phyloP scores from a whole-genome alignment of 495 filamentous ascomycete species.

The Parmelia sp. region DNA sequence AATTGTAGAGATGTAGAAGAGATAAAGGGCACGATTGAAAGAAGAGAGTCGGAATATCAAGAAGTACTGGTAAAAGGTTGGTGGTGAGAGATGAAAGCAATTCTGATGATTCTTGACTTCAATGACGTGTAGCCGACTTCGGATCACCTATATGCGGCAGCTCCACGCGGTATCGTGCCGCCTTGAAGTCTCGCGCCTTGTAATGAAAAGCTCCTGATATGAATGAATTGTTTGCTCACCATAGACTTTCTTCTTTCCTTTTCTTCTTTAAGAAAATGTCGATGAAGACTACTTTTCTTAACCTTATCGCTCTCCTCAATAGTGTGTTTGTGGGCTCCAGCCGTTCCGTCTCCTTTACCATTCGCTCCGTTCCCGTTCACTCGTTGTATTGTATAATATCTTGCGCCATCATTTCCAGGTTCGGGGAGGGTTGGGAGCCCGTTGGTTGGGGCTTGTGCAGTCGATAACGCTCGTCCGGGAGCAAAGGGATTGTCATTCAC shows the following conservation, averaged over 20 bases:
- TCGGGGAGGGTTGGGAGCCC: slow-evolving; percentile 19
- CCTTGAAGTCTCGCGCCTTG: slow-evolving; percentile 19
- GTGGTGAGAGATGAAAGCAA: background rate
- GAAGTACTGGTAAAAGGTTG: background rate
- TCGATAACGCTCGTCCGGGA: slow-evolving; percentile 26
- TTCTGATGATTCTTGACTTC: background rate
- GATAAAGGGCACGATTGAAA: background rate
- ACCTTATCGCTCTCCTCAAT: slow-evolving; percentile 75
- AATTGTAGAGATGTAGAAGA: no score
- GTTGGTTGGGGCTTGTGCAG: background rate
- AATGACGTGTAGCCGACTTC: slow-evolving; percentile 5
- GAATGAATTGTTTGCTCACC: slow-evolving; percentile 46
- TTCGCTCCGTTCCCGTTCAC: slow-evolving; percentile 73
- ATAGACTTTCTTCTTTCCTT: slow-evolving; percentile 61
- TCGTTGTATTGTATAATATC: slow-evolving; percentile 67
- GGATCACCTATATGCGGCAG: background rate
- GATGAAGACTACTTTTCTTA: slow-evolving; percentile 75
- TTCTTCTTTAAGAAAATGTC: slow-evolving; percentile 58
- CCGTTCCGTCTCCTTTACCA: slow-evolving; percentile 61
- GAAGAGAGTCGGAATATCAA: background rate
- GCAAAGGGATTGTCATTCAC: slow-evolving; percentile 34
- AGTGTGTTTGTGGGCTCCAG: slow-evolving; percentile 65
- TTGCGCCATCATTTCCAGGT: slow-evolving; percentile 43
- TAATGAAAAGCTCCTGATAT: slow-evolving; percentile 2
- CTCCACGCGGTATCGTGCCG: slow-evolving; percentile 18